These are phyloP conservation scores for Raffaelea deltoideospora DNA, from an alignment of 2,329 filamentous ascomycete genomes.

Conservation along the genomic window DNA sequence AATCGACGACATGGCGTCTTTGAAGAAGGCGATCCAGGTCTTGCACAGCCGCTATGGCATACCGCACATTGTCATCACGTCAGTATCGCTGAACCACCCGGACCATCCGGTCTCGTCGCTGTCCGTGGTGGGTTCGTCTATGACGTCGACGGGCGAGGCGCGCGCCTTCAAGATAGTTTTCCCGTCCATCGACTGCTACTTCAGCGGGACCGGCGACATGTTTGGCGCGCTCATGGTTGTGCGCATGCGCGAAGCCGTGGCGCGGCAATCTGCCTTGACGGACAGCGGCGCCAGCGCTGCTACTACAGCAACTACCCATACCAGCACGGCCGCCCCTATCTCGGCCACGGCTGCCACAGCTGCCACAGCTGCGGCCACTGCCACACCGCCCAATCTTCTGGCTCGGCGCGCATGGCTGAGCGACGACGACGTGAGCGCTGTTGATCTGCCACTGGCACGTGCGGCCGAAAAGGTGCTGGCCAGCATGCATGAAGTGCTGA, in stretches of 20 bases:
- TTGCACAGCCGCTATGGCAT: constrained; percentile 64
- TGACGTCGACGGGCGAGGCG: constrained; percentile 44
- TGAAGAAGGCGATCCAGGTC: constrained; percentile 58
- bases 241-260: constrained; percentile 69
- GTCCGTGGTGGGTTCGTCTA: constrained; percentile 64
- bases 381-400: constrained; percentile 26
- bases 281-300: too few relatives aligned
- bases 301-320: too few relatives aligned
- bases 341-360: too few relatives aligned
- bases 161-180: constrained; percentile 84
- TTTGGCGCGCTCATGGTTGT: constrained; percentile 85
- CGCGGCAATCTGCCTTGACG: too few relatives aligned
- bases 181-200: constrained; percentile 80
- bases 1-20: constrained; percentile 58
- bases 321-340: too few relatives aligned
- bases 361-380: too few relatives aligned
- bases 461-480: constrained; percentile 78
- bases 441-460: constrained; percentile 65
- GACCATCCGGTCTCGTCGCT: constrained; percentile 37
- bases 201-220: constrained; percentile 96
- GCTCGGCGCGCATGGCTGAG: constrained; percentile 55
- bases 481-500: constrained; percentile 79
- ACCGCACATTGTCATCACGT: constrained; percentile 87
- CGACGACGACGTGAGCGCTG: constrained; percentile 51
- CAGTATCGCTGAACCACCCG: constrained; percentile 52